phyloP scores from a whole-genome alignment of 306 rosid species.

The Mimosa pudica region DNA sequence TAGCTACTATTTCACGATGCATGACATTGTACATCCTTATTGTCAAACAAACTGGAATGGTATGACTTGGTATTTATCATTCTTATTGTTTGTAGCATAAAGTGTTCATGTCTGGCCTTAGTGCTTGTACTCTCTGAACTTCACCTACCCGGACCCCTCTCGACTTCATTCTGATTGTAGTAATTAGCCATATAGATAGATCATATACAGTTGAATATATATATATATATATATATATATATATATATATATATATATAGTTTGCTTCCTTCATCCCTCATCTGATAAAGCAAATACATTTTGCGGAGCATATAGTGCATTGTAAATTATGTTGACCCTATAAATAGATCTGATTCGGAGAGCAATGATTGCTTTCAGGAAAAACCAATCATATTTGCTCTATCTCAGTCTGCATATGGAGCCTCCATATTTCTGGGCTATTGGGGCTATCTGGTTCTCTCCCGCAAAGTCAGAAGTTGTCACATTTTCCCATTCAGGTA shows the following conservation, averaged over 20 bases:
- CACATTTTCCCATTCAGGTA: constrained; percentile 88
- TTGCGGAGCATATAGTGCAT: constrained; percentile 16
- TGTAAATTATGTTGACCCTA: constrained; percentile 22
- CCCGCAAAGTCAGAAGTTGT: constrained; percentile 47
- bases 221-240: too few species aligned
- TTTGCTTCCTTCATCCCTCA: not conserved
- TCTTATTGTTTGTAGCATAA: not conserved
- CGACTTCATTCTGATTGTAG: not conserved
- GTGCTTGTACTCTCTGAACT: not conserved
- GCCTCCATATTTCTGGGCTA: constrained; percentile 62
- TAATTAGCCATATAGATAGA: not conserved
- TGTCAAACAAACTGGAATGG: constrained; percentile 62
- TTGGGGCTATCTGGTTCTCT: constrained; percentile 79
- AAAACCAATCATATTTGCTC: constrained; percentile 71
- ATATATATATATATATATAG: too few species aligned
- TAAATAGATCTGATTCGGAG: constrained; percentile 35
- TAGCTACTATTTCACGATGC: constrained; percentile 83
- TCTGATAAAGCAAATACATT: constrained; percentile 23
- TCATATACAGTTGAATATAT: not conserved
- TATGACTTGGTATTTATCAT: constrained; percentile 44
- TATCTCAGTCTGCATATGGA: constrained; percentile 92
- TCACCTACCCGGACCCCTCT: not conserved
- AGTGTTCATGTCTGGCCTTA: not conserved
- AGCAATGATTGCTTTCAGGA: constrained; percentile 64
- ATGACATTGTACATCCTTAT: constrained; percentile 73